A percentile compares a stretch with the other conserved stretches of the same genome.
Evolutionary conservation across 768 basidiomycete species (phyloP).

Genomic region (Floccularia luteovirens): DNA sequence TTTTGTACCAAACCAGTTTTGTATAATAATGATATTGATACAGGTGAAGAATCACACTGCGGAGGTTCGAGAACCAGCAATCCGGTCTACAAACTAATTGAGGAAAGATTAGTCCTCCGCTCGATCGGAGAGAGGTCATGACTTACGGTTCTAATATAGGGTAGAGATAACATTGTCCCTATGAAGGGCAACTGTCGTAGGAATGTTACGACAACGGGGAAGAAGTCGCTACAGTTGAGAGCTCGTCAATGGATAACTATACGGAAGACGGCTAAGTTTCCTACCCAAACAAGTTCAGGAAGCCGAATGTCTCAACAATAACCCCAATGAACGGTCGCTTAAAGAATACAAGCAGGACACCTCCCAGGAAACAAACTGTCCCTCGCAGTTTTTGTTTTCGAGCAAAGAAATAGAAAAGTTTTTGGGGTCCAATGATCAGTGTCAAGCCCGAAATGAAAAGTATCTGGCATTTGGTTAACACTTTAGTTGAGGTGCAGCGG

Average conservation of each 20-base stretch:
- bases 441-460: conserved; percentile 93
- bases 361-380: conserved; percentile 80
- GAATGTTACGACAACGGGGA: conserved; percentile 98
- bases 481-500: background rate
- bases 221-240: conserved; percentile 73
- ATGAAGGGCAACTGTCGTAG: conserved; percentile 89
- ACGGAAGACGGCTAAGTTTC: conserved; percentile 8
- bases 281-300: conserved; percentile 96
- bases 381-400: conserved; percentile 93
- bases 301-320: conserved; percentile 92
- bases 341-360: conserved; percentile 87
- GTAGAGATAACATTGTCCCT: conserved; percentile 78
- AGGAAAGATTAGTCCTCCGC: conserved; percentile 2
- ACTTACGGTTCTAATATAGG: conserved; percentile 80
- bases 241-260: conserved; percentile 1
- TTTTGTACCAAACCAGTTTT: background rate
- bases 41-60: conserved; percentile 39
- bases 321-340: conserved; percentile 96
- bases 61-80: conserved; percentile 74
- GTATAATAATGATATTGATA: conserved; percentile 6
- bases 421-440: conserved; percentile 93
- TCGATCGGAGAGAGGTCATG: background rate
- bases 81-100: conserved; percentile 63
- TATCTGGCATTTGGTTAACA: conserved; percentile 44
- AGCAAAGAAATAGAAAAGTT: conserved; percentile 98